A percentile compares a stretch with the other conserved stretches of the same genome.
phyloP scores from a whole-genome alignment of 2,329 filamentous ascomycete genomes.

The Ilyonectria mors-panacis region DNA sequence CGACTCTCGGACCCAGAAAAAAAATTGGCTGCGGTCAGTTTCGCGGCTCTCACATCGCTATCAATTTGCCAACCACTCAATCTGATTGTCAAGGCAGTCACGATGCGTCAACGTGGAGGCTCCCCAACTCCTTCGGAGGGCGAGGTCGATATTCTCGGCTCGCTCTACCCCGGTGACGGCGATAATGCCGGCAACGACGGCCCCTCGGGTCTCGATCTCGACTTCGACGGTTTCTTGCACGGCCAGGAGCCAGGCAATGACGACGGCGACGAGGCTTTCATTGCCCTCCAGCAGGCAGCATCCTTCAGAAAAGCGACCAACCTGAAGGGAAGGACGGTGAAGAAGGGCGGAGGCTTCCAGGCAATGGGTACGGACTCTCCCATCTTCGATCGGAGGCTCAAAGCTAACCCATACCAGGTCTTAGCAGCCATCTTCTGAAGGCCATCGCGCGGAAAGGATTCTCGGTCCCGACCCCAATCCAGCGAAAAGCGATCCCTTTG shows the following conservation, averaged over 20 bases:
- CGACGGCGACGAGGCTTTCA: slow-evolving; percentile 88
- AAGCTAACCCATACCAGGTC: slow-evolving; percentile 61
- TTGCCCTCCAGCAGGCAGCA: slow-evolving; percentile 87
- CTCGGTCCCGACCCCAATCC: slow-evolving; percentile 95
- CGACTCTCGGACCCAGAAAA: slow-evolving; percentile 39
- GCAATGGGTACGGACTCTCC: slow-evolving; percentile 78
- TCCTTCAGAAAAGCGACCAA: slow-evolving; percentile 89
- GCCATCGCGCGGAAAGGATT: slow-evolving; percentile 96
- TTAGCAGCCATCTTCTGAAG: slow-evolving; percentile 87
- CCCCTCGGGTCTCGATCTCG: slow-evolving; percentile 63
- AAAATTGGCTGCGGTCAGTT: slow-evolving; percentile 48
- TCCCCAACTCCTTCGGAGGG: slow-evolving; percentile 91
- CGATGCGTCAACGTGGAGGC: slow-evolving; percentile 79
- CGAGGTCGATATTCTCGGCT: slow-evolving; percentile 90
- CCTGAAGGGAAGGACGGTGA: slow-evolving; percentile 86
- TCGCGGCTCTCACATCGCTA: slow-evolving; percentile 30
- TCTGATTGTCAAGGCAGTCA: slow-evolving; percentile 32
- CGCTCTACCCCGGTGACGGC: slow-evolving; percentile 77
- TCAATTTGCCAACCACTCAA: slow-evolving; percentile 22
- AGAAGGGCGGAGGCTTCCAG: slow-evolving; percentile 97
- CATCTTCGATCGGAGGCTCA: neutral
- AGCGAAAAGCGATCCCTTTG: slow-evolving; percentile 95
- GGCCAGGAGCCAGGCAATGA: slow-evolving; percentile 61
- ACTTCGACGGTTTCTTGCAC: slow-evolving; percentile 74
- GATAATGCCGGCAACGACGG: slow-evolving; percentile 60